A percentile compares a stretch with the other conserved stretches of the same genome.
Conservation (phyloP, 768 basidiomycete species). For the Tulasnella sp. region DNA sequence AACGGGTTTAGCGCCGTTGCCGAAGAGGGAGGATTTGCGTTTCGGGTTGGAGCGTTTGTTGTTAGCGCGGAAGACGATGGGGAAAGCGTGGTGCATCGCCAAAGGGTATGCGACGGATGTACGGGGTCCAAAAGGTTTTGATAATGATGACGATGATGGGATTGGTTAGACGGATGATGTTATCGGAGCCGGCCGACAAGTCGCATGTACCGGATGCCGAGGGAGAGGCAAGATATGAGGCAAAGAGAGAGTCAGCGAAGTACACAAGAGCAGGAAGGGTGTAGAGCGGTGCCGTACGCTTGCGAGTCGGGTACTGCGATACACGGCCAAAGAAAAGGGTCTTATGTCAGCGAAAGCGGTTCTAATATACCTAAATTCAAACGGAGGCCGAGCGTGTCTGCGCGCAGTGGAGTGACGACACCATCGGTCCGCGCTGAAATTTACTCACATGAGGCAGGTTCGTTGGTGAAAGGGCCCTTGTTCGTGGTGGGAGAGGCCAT, state of each 20-base stretch:
- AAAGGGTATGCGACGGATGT: not conserved
- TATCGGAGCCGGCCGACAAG: constrained; percentile 8
- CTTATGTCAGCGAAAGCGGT: not conserved
- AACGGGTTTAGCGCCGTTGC: not conserved
- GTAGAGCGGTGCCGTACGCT: not conserved
- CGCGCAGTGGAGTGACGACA: not conserved
- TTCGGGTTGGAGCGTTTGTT: not conserved
- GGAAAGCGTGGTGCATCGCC: constrained; percentile 10
- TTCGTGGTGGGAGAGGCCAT: not conserved
- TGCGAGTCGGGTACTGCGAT: constrained; percentile 5
- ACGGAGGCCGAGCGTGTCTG: not conserved
- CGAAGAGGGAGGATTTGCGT: not conserved
- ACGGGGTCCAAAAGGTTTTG: not conserved
- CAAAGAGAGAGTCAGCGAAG: not conserved
- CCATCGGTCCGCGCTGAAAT: not conserved
- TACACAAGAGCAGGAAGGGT: not conserved
- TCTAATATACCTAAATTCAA: not conserved
- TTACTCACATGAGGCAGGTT: not conserved
- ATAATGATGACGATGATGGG: not conserved
- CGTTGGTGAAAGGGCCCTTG: not conserved
- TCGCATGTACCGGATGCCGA: not conserved
- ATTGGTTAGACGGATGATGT: not conserved
- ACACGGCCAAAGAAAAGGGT: not conserved
- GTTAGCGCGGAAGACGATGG: not conserved
- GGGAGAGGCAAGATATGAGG: not conserved